phyloP scores from a whole-genome alignment of 1,284 basidiomycete species.

The Ceratobasidium sp. region DNA sequence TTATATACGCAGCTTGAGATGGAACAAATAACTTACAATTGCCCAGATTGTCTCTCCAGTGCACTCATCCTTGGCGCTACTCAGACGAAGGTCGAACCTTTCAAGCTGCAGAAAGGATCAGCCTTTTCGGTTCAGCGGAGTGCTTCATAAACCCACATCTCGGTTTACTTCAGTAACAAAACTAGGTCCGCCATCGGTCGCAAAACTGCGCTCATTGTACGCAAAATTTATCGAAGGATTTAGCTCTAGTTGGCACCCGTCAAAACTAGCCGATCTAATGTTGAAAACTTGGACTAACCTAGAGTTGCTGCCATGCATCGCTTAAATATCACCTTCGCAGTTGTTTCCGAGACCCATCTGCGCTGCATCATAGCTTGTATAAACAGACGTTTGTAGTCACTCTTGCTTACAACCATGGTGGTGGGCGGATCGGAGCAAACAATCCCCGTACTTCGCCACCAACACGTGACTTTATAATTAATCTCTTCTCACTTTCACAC shows the following conservation, averaged over 20 bases:
- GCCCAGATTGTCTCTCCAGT: conserved; percentile 71
- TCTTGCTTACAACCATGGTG: conserved; percentile 42
- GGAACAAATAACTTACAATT: conserved; percentile 59
- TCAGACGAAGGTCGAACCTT: conserved; percentile 75
- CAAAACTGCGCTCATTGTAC: conserved; percentile 26
- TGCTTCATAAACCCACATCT: conserved; percentile 25
- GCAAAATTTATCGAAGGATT: conserved; percentile 10
- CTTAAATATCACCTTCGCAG: conserved; percentile 27
- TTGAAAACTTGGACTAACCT: conserved; percentile 6
- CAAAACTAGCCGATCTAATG: background rate
- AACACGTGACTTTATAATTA: conserved; percentile 12
- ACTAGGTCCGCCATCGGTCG: conserved; percentile 17
- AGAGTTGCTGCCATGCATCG: conserved; percentile 31
- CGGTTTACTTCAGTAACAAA: conserved; percentile 35
- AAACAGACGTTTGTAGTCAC: conserved; percentile 42
- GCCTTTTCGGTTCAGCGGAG: background rate
- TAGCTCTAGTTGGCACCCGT: conserved; percentile 5
- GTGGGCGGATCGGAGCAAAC: conserved; percentile 16
- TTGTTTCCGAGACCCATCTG: conserved; percentile 40
- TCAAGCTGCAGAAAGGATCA: conserved; percentile 61
- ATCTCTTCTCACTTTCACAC: background rate
- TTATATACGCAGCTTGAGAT: background rate
- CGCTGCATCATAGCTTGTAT: conserved; percentile 39
- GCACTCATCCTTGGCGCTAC: conserved; percentile 69
- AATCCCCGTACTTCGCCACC: background rate